These are phyloP conservation scores for Setaria viridis DNA, from an alignment of 202 grass and related monocot genomes.

Conservation along the genomic window DNA sequence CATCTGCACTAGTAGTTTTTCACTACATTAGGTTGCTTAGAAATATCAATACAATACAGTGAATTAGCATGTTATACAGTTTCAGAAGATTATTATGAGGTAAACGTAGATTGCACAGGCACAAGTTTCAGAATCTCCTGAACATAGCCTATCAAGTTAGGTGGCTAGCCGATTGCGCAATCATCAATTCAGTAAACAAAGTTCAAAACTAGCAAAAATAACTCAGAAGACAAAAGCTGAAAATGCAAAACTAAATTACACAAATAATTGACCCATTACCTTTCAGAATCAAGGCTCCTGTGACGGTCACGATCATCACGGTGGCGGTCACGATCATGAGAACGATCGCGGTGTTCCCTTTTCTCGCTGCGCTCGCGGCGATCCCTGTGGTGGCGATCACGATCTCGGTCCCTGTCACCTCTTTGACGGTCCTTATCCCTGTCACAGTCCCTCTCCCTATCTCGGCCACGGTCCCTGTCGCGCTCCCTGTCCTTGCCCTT, in stretches of 20 bases:
- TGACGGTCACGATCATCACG: slow-evolving; percentile 50
- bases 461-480: slow-evolving; percentile 50
- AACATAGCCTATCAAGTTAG: neutral
- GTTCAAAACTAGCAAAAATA: neutral
- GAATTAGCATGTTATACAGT: neutral
- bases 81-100: neutral
- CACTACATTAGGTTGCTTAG: neutral
- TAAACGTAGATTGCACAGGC: neutral
- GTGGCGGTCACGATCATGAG: slow-evolving; percentile 56
- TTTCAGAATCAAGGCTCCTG: slow-evolving; percentile 59
- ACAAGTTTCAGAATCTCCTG: neutral
- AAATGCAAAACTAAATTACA: neutral
- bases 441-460: slow-evolving; percentile 31
- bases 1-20: no score
- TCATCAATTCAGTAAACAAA: neutral
- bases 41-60: neutral
- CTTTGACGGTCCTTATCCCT: slow-evolving; percentile 68
- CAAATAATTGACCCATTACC: slow-evolving; percentile 37
- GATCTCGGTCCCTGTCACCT: slow-evolving; percentile 60
- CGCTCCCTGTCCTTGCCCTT: slow-evolving; percentile 71
- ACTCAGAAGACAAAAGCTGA: neutral
- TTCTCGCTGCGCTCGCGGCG: slow-evolving; percentile 65
- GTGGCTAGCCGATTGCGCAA: neutral
- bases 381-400: slow-evolving; percentile 76
- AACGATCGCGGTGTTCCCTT: slow-evolving; percentile 57